Evolutionary conservation across 768 basidiomycete genomes (phyloP), one percentile per base, ranked within the genome.

Genomic region (Kwoniella mangroviensis): DNA sequence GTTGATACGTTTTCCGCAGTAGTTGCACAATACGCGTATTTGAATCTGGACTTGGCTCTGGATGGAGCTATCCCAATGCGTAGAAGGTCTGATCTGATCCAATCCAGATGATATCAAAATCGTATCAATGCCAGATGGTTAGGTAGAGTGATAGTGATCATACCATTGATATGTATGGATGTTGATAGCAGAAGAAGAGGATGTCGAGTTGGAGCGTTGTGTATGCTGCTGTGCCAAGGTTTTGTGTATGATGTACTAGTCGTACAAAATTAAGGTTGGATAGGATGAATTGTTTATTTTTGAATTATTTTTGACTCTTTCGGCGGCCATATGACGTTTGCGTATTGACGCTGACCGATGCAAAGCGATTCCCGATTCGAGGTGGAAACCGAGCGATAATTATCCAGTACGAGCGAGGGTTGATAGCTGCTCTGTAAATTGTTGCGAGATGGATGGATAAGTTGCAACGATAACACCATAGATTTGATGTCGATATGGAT

Each of bases 1-100:
- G 15, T 52, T 15, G 15, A 52, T 52, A 21, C 51, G 15, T 52
- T 22, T 57, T 57, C 56, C 56, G 56, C 56, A 57, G 56, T 34
- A 21, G 24, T 57, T 0, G 12, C 15, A 34, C 34, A 6, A 7
- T 34, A 51, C 54, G 54, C 54, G 56, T 57, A 57, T 57, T 57
- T 10, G 22, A 40, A 26, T 57, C 26, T 57, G 56, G 56, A 57
- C 56, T 26, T 26, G 13, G 24, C 21, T 21, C 21, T 55, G 53
- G 21, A 52, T 52, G 15, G 17, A 21, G 21, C 11, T 26, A 12
- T 10, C 21, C 21, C 15, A 57, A 34, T 57, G 12, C 15, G 28
- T 21, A 34, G 28, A 15, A 34, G 34, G 34, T 34, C 34, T 34
- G 34, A 34, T 7, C 34, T 34, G 10, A 34, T 57, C 34, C 28